phyloP scores from a whole-genome alignment of 1,284 basidiomycete genomes.

The Phellopilus nigrolimitatus region DNA sequence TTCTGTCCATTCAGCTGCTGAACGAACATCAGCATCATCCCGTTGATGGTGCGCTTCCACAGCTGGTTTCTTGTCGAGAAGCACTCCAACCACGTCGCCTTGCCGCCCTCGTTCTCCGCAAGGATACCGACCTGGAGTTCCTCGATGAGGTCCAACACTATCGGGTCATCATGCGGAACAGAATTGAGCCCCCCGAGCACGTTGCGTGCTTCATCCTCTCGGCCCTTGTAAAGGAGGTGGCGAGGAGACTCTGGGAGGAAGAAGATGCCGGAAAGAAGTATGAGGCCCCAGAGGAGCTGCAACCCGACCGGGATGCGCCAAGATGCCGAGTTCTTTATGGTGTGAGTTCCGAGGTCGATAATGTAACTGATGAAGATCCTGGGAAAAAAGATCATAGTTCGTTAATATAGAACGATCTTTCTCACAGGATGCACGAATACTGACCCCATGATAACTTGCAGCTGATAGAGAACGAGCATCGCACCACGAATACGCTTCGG shows the following conservation, averaged over 20 bases:
- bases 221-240: conserved; percentile 54
- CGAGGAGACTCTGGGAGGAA: conserved; percentile 81
- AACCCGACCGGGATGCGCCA: conserved; percentile 71
- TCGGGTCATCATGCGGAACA: conserved; percentile 52
- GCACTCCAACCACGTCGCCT: conserved; percentile 75
- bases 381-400: not conserved
- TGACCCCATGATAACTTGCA: conserved; percentile 69
- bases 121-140: conserved; percentile 68
- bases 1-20: conserved; percentile 77
- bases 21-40: conserved; percentile 80
- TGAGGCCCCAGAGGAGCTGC: conserved; percentile 63
- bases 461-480: conserved; percentile 70
- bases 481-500: conserved; percentile 73
- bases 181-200: conserved; percentile 67
- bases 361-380: conserved; percentile 72
- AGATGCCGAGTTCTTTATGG: conserved; percentile 52
- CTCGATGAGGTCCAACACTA: conserved; percentile 60
- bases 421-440: conserved; percentile 18
- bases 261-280: conserved; percentile 64
- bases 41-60: conserved; percentile 69
- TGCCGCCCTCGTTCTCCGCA: conserved; percentile 71
- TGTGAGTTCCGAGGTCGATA: conserved; percentile 67
- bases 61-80: conserved; percentile 66
- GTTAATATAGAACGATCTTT: not conserved
- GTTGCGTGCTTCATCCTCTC: conserved; percentile 46